These are phyloP conservation scores for Fusarium marasasianum DNA, from an alignment of 2,329 filamentous ascomycete genomes.

Conservation along the genomic window DNA sequence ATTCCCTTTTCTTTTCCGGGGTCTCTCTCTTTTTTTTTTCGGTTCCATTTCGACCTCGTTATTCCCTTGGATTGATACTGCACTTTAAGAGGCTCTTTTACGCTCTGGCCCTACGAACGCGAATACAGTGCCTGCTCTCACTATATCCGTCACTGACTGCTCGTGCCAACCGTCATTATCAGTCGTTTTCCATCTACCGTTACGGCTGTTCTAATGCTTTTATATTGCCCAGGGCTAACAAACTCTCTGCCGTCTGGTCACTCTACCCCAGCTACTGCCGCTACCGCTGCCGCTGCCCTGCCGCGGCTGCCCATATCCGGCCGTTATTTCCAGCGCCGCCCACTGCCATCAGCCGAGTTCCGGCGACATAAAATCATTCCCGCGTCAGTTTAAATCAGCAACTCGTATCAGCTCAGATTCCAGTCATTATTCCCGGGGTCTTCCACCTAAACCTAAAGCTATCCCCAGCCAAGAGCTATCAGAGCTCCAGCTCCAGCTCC, in stretches of 20 bases:
- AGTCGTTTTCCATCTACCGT: not conserved
- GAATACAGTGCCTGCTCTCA: not conserved
- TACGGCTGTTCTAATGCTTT: not conserved
- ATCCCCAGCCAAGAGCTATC: conserved; percentile 9
- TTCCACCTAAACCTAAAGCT: conserved; percentile 4
- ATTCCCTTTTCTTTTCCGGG: conserved; percentile 44
- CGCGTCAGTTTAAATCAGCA: conserved; percentile 7
- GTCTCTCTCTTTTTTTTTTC: conserved; percentile 20
- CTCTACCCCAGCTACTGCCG: conserved; percentile 16
- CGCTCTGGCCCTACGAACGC: not conserved
- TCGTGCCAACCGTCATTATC: not conserved
- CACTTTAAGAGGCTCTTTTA: conserved; percentile 3
- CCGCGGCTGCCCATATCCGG: conserved; percentile 32
- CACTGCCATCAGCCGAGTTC: conserved; percentile 37
- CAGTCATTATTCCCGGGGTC: conserved; percentile 32
- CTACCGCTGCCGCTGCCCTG: conserved; percentile 25
- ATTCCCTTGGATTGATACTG: conserved; percentile 24
- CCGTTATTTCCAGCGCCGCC: conserved; percentile 46
- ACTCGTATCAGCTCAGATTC: conserved; percentile 14
- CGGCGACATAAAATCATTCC: conserved; percentile 22
- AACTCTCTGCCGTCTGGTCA: conserved; percentile 20
- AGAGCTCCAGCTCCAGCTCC: conserved; percentile 7
- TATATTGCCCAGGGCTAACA: conserved; percentile 9
- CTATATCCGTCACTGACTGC: not conserved
- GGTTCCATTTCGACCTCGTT: conserved; percentile 22